phyloP scores from a whole-genome alignment of 2,329 filamentous ascomycete species.

The Colletotrichum euphorbiae region DNA sequence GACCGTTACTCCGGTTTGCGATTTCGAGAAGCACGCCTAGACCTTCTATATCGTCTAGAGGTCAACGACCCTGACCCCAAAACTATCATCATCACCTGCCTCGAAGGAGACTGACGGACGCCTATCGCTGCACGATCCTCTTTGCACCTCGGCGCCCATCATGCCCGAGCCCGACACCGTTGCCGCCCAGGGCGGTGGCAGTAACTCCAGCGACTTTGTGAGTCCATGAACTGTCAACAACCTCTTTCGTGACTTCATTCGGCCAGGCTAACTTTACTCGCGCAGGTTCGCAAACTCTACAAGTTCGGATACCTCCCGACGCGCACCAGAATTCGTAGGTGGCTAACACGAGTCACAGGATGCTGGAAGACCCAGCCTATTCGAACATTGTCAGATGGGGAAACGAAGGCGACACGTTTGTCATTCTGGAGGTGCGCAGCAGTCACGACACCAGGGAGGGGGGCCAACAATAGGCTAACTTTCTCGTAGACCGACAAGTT shows the following conservation, averaged over 20 bases:
- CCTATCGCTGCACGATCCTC: background rate
- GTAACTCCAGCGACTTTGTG: conserved; percentile 96
- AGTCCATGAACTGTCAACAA: conserved; percentile 54
- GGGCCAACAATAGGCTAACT: conserved; percentile 1
- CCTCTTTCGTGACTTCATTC: conserved; percentile 3
- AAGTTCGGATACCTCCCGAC: conserved; percentile 72
- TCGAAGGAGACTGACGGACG: background rate
- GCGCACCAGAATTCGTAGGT: conserved; percentile 38
- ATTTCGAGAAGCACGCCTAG: conserved; percentile 6
- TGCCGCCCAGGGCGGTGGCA: conserved; percentile 62
- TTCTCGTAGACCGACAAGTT: conserved; percentile 89
- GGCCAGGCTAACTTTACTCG: conserved; percentile 46
- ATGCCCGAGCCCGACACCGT: conserved; percentile 53
- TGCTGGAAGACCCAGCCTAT: conserved; percentile 96
- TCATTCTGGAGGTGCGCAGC: conserved; percentile 86
- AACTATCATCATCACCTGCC: background rate
- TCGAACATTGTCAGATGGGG: conserved; percentile 95
- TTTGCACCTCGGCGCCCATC: conserved; percentile 40
- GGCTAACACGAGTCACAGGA: conserved; percentile 66
- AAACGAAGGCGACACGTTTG: conserved; percentile 93
- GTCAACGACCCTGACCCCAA: background rate
- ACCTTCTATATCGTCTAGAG: background rate
- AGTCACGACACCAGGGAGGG: background rate
- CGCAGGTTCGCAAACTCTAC: conserved; percentile 95
- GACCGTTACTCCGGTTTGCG: conserved; percentile 5